These are phyloP conservation scores for Aspergillus cristatus DNA, from an alignment of 495 filamentous ascomycete genomes.

Conservation along the genomic window DNA sequence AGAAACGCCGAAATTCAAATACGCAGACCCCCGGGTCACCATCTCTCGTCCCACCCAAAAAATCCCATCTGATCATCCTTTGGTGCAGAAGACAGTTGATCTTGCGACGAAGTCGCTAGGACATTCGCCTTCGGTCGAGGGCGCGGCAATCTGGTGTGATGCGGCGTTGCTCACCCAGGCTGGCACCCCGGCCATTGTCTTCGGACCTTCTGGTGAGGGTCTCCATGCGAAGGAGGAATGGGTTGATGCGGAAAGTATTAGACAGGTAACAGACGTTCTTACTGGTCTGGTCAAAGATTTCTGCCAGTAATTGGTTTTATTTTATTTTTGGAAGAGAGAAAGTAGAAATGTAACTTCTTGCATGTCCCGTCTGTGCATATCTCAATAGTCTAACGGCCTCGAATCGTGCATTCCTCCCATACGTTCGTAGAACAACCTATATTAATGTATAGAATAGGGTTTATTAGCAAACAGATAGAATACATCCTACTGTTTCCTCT, in stretches of 20 bases:
- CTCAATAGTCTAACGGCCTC: too few relatives aligned
- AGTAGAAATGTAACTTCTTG: too few relatives aligned
- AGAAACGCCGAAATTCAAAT: conserved; percentile 19
- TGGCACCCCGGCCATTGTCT: conserved; percentile 34
- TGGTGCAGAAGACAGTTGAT: conserved; percentile 18
- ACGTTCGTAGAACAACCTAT: too few relatives aligned
- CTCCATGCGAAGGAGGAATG: conserved; percentile 39
- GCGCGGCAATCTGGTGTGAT: conserved; percentile 34
- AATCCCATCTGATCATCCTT: conserved; percentile 21
- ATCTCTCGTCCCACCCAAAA: conserved; percentile 28
- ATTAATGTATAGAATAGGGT: too few relatives aligned
- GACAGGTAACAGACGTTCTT: conserved; percentile 15
- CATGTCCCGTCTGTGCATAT: too few relatives aligned
- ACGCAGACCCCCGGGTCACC: conserved; percentile 17
- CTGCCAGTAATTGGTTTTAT: conserved; percentile 13
- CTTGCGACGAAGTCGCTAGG: conserved; percentile 12
- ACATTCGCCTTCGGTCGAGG: conserved; percentile 8
- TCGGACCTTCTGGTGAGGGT: conserved; percentile 32
- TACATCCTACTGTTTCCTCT: too few relatives aligned
- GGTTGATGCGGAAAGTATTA: conserved; percentile 29
- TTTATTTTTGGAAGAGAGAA: background rate
- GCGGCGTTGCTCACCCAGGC: conserved; percentile 28
- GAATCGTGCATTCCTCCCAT: too few relatives aligned
- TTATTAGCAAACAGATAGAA: too few relatives aligned
- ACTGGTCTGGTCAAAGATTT: conserved; percentile 17